Evolutionary conservation across 208 protist species (phyloP), one percentile per base, ranked within the genome.

Genomic region (Wallacemonas sp.): DNA sequence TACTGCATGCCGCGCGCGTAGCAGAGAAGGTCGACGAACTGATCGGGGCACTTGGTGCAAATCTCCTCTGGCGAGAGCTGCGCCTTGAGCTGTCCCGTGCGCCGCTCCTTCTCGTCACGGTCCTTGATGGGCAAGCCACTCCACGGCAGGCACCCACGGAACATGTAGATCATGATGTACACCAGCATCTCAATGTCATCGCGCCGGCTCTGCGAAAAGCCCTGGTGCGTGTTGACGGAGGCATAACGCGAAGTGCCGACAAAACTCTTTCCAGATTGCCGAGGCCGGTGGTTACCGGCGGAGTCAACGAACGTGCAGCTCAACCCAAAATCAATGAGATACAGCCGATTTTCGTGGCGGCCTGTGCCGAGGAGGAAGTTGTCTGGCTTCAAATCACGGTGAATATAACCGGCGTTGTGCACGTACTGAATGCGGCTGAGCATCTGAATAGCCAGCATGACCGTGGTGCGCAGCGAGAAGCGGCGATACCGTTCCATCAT

Each of bases 371-470:
- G 92, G 10, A 99, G 70, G 65, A 99, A 99, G 78, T 99, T 99
- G 72, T 99, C 98, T 6, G 98, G 98, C 71, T 98, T 98, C 37
- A 97, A 82, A 66, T 98, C 96, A 29, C 98, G 78, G 66, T 99
- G 97, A 44, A 99, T 84, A 66, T 98, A 99, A 54, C 88, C 87
- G 54, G 97, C 95, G 1, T 66, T 75, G 74, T 99, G 98, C 19
- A 99, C 61, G 71, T 92, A 98, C 81, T 99, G 94, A n/a, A 99
- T 63, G 30, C 97, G 72, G 26, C 58, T 68, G 19, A 98, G 67
- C 91, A 99, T 92, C 72, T 99, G 98, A 57, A 99, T 94, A 3
- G 97, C 98, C 0, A 99, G 70, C 95, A 99, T 98, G 9, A 98
- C 79, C 19, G 98, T 93, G 5, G 99, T 99, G 76, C 99, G 99